These are phyloP conservation scores for Amanita inopinata DNA, from an alignment of 768 basidiomycete species.

Conservation along the genomic window DNA sequence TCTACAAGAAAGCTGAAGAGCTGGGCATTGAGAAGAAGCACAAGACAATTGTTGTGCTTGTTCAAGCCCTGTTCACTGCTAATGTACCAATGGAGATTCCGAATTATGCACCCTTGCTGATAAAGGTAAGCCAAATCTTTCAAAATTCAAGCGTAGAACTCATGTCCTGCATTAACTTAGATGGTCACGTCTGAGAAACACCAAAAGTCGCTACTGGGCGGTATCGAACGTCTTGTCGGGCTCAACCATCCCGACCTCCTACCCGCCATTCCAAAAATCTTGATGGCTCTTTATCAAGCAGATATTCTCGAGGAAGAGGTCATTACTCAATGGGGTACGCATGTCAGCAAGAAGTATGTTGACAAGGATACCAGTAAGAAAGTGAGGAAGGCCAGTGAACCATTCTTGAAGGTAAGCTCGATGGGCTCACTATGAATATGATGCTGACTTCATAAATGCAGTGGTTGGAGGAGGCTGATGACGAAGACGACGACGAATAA, in stretches of 20 bases:
- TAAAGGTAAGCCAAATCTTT: slow-evolving; percentile 67
- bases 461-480: slow-evolving; percentile 89
- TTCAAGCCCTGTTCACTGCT: slow-evolving; percentile 74
- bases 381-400: slow-evolving; percentile 91
- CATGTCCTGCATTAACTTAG: slow-evolving; percentile 36
- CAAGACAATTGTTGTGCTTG: slow-evolving; percentile 76
- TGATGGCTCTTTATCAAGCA: slow-evolving; percentile 89
- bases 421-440: not conserved
- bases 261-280: slow-evolving; percentile 72
- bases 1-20: slow-evolving; percentile 86
- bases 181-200: slow-evolving; percentile 91
- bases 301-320: slow-evolving; percentile 92
- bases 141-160: no score
- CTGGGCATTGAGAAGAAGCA: slow-evolving; percentile 92
- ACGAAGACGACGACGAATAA: slow-evolving; percentile 49
- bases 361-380: slow-evolving; percentile 93
- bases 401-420: slow-evolving; percentile 78
- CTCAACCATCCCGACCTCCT: slow-evolving; percentile 64
- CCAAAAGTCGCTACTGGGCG: slow-evolving; percentile 89
- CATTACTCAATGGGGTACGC: slow-evolving; percentile 87
- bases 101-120: slow-evolving; percentile 58
- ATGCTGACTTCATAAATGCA: slow-evolving; percentile 16
- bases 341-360: slow-evolving; percentile 93
- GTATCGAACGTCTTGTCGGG: slow-evolving; percentile 81
- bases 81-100: slow-evolving; percentile 57